These are phyloP conservation scores for Diversispora eburnea DNA, from an alignment of 192 early-diverging fungal genomes.

Conservation along the genomic window DNA sequence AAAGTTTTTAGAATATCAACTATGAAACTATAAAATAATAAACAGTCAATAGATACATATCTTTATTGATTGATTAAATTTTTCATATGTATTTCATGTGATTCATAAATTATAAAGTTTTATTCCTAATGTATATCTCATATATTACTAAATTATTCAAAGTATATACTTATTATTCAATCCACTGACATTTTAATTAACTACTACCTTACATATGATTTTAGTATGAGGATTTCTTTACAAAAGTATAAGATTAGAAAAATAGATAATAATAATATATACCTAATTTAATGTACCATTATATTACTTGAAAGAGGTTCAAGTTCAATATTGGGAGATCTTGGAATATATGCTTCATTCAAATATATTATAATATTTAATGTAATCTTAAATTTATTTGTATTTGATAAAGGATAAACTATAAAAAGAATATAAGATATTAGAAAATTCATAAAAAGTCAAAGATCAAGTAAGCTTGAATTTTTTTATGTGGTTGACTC, in stretches of 20 bases:
- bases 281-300: conserved; percentile 19
- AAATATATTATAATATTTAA: conserved; percentile 10
- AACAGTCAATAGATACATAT: conserved; percentile 2
- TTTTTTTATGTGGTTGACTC: conserved; percentile 22
- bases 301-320: conserved; percentile 20
- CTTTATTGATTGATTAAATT: conserved; percentile 9
- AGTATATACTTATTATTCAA: conserved; percentile 8
- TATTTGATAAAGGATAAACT: conserved; percentile 16
- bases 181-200: background rate
- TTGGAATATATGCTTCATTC: background rate
- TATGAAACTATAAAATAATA: conserved; percentile 9
- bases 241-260: conserved; percentile 24
- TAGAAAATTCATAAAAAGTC: conserved; percentile 9
- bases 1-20: conserved; percentile 21
- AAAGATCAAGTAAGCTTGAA: conserved; percentile 24
- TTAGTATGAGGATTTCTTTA: conserved; percentile 17
- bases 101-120: background rate
- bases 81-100: background rate
- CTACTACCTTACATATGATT: conserved; percentile 12
- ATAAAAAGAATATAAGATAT: conserved; percentile 20
- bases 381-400: background rate
- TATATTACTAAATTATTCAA: conserved; percentile 3
- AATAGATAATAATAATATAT: conserved; percentile 21
- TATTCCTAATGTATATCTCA: background rate
- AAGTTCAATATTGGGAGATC: conserved; percentile 3